A percentile compares a stretch with the other conserved stretches of the same genome.
Evolutionary conservation across 805 yeast genomes (phyloP).

Genomic region (Maudiozyma saulgeensis): DNA sequence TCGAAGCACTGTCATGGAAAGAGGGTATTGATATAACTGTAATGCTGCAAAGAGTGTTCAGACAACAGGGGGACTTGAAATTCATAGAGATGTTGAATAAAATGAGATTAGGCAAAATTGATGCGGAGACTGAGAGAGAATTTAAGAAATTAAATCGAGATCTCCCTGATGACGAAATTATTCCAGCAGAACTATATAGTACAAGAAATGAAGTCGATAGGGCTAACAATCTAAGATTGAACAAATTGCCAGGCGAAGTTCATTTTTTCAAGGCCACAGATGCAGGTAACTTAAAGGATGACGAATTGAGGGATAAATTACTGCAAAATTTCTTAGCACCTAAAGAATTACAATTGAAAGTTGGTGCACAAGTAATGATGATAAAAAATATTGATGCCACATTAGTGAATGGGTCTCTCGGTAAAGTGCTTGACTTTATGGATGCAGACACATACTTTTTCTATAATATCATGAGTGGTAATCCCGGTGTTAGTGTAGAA

Average conservation of each 20-base stretch:
- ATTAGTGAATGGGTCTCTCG: constrained; percentile 70
- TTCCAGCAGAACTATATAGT: constrained; percentile 67
- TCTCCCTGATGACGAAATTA: constrained; percentile 48
- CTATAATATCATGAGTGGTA: constrained; percentile 21
- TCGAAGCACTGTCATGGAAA: constrained; percentile 57
- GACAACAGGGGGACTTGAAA: constrained; percentile 65
- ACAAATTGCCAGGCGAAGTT: constrained; percentile 35
- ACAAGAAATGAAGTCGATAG: constrained; percentile 63
- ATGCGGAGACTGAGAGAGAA: constrained; percentile 37
- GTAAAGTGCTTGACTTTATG: constrained; percentile 53
- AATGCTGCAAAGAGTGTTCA: constrained; percentile 53
- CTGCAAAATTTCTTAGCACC: constrained; percentile 58
- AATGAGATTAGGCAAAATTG: constrained; percentile 54
- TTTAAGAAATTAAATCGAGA: constrained; percentile 46
- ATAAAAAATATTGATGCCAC: constrained; percentile 64
- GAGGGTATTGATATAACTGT: constrained; percentile 47
- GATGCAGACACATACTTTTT: constrained; percentile 42
- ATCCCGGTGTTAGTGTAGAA: constrained; percentile 14
- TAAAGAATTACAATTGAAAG: constrained; percentile 43
- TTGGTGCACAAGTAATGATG: constrained; percentile 77
- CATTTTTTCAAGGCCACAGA: constrained; percentile 43
- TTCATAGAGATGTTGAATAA: constrained; percentile 70
- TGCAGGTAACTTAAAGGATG: constrained; percentile 39
- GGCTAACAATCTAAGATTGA: constrained; percentile 48
- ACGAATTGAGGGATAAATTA: constrained; percentile 35